Evolutionary conservation across 2,329 filamentous ascomycete genomes (phyloP).

Genomic region (Eutypella sp.): DNA sequence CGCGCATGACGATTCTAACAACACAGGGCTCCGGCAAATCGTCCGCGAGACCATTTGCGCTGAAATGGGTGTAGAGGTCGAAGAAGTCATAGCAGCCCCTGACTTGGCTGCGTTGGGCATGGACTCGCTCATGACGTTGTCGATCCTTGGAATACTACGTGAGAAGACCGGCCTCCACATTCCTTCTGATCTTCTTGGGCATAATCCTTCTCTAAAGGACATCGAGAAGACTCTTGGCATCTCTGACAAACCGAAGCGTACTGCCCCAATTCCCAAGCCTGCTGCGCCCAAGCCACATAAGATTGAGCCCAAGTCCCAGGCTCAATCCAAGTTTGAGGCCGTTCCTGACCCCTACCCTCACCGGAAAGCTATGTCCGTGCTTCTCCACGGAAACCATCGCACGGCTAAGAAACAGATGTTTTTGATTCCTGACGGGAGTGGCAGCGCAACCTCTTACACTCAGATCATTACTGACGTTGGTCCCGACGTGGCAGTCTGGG

Average conservation of each 20-base stretch:
- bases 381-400: slow-evolving; percentile 46
- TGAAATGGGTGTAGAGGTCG: slow-evolving; percentile 67
- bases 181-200: slow-evolving; percentile 56
- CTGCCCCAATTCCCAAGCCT: slow-evolving; percentile 23
- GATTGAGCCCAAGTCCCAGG: slow-evolving; percentile 21
- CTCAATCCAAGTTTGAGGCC: slow-evolving; percentile 20
- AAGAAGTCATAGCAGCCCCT: slow-evolving; percentile 52
- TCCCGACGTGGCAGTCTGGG: slow-evolving; percentile 45
- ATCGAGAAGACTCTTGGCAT: slow-evolving; percentile 60
- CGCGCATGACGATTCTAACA: slow-evolving; percentile 31
- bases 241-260: slow-evolving; percentile 34
- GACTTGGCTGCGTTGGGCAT: slow-evolving; percentile 54
- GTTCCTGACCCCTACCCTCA: slow-evolving; percentile 41
- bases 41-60: slow-evolving; percentile 64
- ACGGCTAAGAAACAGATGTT: slow-evolving; percentile 45
- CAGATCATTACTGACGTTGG: slow-evolving; percentile 51
- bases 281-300: slow-evolving; percentile 21
- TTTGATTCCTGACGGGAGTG: slow-evolving; percentile 52
- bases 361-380: slow-evolving; percentile 41
- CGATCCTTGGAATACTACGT: slow-evolving; percentile 49
- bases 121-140: slow-evolving; percentile 54
- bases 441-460: slow-evolving; percentile 62
- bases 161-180: slow-evolving; percentile 50
- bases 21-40: slow-evolving; percentile 42
- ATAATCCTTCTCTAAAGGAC: slow-evolving; percentile 58